phyloP scores from a whole-genome alignment of 129 eudicot genomes.

The Ambrosia artemisiifolia region DNA sequence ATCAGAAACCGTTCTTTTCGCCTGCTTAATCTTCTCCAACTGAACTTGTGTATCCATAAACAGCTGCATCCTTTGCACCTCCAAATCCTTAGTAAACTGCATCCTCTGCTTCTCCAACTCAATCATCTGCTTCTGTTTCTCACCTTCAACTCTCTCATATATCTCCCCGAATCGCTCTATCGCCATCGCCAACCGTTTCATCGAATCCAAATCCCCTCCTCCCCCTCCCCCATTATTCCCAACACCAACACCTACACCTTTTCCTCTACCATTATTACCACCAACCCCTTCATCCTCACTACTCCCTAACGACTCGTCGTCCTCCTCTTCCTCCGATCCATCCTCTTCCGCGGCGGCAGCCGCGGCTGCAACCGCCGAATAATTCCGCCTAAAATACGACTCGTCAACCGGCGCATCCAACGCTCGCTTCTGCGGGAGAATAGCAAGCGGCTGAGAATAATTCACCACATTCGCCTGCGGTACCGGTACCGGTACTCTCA shows the following conservation, averaged over 20 bases:
- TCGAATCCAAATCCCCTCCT: constrained; percentile 18
- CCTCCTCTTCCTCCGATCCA: constrained; percentile 36
- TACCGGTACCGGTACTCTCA: background rate
- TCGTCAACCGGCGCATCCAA: constrained; percentile 39
- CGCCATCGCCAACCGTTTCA: constrained; percentile 67
- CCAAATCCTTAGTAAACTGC: constrained; percentile 88
- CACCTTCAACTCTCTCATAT: constrained; percentile 73
- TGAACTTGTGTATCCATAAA: constrained; percentile 90
- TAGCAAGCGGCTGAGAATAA: constrained; percentile 32
- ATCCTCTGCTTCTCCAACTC: constrained; percentile 89
- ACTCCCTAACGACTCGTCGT: constrained; percentile 22
- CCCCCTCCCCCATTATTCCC: background rate
- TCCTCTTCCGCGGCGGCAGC: constrained; percentile 76
- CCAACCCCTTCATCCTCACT: constrained; percentile 40
- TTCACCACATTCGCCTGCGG: constrained; percentile 23
- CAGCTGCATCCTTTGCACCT: constrained; percentile 85
- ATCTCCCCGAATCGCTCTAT: constrained; percentile 78
- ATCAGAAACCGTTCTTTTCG: constrained; percentile 62
- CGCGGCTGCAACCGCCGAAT: constrained; percentile 86
- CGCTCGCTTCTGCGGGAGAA: constrained; percentile 47
- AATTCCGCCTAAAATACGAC: constrained; percentile 72
- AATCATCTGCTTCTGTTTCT: constrained; percentile 81
- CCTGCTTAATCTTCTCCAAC: constrained; percentile 77
- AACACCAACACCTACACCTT: no score
- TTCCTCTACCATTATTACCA: background rate